Evolutionary conservation across 768 basidiomycete species (phyloP).

Genomic region (Xerocomellus intermedius): DNA sequence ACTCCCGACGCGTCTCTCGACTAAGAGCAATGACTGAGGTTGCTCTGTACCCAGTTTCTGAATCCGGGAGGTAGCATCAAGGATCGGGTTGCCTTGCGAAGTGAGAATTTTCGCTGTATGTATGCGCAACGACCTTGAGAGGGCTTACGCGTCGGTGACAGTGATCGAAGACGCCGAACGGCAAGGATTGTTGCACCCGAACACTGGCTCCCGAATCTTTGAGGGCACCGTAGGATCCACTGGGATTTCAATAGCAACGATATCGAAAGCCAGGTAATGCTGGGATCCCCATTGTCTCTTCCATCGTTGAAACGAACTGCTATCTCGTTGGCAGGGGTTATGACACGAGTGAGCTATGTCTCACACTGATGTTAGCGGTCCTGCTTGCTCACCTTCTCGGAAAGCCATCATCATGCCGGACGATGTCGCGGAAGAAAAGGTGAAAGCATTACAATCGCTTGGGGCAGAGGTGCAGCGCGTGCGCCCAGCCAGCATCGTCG

Average conservation of each 20-base stretch:
- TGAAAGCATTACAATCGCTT: slow-evolving; percentile 74
- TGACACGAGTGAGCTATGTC: slow-evolving; percentile 59
- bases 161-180: slow-evolving; percentile 95
- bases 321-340: slow-evolving; percentile 61
- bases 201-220: slow-evolving; percentile 90
- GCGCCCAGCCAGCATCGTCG: slow-evolving; percentile 93
- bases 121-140: background rate
- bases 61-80: slow-evolving; percentile 99
- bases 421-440: slow-evolving; percentile 89
- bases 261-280: slow-evolving; percentile 78
- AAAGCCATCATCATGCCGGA: slow-evolving; percentile 88
- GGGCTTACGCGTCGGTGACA: slow-evolving; percentile 31
- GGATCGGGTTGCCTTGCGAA: slow-evolving; percentile 91
- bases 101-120: slow-evolving; percentile 42
- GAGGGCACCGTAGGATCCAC: slow-evolving; percentile 97
- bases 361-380: too few relatives aligned
- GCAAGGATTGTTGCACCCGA: slow-evolving; percentile 74
- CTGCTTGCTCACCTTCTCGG: background rate
- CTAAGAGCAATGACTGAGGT: background rate
- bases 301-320: background rate
- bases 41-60: slow-evolving; percentile 74
- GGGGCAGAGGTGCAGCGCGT: slow-evolving; percentile 90
- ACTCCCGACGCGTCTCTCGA: background rate
- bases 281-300: background rate
- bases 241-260: slow-evolving; percentile 93